A percentile compares a stretch with the other conserved stretches of the same genome.
Evolutionary conservation across 108 stramenopile genomes (phyloP).

Genomic region (Pseudonitzschia multistriata): DNA sequence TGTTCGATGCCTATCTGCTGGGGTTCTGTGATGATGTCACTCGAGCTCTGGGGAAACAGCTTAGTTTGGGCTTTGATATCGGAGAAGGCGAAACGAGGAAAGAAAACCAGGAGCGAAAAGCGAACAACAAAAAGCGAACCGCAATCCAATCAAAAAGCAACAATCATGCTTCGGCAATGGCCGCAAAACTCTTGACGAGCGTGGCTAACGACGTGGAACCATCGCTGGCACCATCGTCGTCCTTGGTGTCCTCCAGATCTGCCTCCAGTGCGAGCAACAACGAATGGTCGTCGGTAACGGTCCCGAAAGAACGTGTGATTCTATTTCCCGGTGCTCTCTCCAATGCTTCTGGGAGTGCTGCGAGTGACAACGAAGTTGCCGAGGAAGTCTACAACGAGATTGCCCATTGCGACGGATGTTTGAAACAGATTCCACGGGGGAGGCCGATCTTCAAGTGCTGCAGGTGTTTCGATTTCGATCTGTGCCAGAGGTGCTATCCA

Average conservation of each 20-base stretch:
- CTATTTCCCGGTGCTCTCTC: conserved; percentile 72
- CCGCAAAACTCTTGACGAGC: neutral
- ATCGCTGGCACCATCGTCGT: neutral
- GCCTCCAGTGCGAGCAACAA: neutral
- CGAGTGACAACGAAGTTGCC: neutral
- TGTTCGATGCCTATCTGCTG: conserved; percentile 78
- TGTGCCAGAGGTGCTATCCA: conserved; percentile 70
- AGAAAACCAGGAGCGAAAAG: conserved; percentile 1
- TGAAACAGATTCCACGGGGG: conserved; percentile 28
- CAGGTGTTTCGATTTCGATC: conserved; percentile 83
- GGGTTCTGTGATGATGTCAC: conserved; percentile 87
- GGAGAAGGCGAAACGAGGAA: conserved; percentile 1
- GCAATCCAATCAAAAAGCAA: too few relatives aligned
- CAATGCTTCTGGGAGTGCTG: neutral
- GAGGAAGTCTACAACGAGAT: conserved; percentile 42
- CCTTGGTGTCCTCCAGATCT: neutral
- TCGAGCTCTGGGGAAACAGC: conserved; percentile 46
- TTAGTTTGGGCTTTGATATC: conserved; percentile 22
- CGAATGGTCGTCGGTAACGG: conserved; percentile 9
- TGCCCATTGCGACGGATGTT: conserved; percentile 78
- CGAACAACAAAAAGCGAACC: neutral
- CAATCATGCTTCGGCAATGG: neutral
- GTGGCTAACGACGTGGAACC: neutral
- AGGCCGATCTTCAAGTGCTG: conserved; percentile 53
- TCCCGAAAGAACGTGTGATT: conserved; percentile 66